Conservation (phyloP, 2,329 filamentous ascomycete species). For the Pseudogymnoascus sp. region DNA sequence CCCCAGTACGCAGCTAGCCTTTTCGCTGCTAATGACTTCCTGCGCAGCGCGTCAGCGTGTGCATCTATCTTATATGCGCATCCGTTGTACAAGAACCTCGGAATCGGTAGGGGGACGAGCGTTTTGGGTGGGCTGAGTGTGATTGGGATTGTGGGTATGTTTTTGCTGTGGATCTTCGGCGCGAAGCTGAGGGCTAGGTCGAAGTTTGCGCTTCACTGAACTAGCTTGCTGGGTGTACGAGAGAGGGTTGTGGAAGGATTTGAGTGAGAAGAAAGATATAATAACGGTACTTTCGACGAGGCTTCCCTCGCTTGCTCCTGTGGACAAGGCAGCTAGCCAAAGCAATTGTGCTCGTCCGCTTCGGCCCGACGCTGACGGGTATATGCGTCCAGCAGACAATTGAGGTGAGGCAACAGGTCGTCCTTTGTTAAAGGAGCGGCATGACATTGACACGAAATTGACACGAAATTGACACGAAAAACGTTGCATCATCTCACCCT, state of each 20-base stretch:
- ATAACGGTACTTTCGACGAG: background rate
- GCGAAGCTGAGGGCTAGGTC: conserved; percentile 22
- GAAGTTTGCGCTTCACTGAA: conserved; percentile 23
- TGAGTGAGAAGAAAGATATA: background rate
- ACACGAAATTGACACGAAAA: too few species aligned
- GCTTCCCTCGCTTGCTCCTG: too few species aligned
- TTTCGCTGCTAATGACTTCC: conserved; percentile 56
- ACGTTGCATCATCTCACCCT: too few species aligned
- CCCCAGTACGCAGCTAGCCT: conserved; percentile 51
- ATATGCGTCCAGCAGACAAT: too few species aligned
- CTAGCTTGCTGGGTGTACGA: background rate
- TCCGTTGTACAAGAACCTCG: conserved; percentile 52
- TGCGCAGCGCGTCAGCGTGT: conserved; percentile 50
- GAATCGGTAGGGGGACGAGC: conserved; percentile 49
- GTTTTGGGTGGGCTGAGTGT: conserved; percentile 49
- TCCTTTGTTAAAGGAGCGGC: too few species aligned
- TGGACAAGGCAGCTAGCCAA: too few species aligned
- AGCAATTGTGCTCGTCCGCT: too few species aligned
- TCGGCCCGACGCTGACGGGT: too few species aligned
- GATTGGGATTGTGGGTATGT: conserved; percentile 53
- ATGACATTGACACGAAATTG: too few species aligned
- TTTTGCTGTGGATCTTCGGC: conserved; percentile 20
- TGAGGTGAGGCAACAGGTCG: too few species aligned
- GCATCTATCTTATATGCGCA: conserved; percentile 53
- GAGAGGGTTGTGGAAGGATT: background rate